phyloP scores from a whole-genome alignment of 2,329 filamentous ascomycete species.

The Lachnellula willkommii region DNA sequence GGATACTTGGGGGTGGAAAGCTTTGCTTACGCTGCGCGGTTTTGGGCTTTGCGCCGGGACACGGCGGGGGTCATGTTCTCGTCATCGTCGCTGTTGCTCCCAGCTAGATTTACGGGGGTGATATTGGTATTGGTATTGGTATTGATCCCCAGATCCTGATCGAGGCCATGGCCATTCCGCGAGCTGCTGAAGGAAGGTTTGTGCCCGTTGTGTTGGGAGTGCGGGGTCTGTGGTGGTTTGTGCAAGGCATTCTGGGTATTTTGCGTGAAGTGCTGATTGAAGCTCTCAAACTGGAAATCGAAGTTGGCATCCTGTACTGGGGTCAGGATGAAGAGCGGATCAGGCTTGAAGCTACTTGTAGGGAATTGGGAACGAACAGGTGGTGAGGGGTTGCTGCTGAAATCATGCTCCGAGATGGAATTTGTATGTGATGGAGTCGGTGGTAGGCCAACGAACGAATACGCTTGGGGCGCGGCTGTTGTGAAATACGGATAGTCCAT shows the following conservation, averaged over 20 bases:
- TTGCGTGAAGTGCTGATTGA: slow-evolving; percentile 22
- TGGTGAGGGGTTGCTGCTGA: slow-evolving; percentile 38
- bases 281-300: slow-evolving; percentile 24
- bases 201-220: slow-evolving; percentile 28
- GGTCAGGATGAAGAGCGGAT: slow-evolving; percentile 24
- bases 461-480: slow-evolving; percentile 36
- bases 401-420: slow-evolving; percentile 37
- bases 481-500: slow-evolving; percentile 56
- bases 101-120: slow-evolving; percentile 20
- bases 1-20: slow-evolving; percentile 1
- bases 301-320: slow-evolving; percentile 30
- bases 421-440: slow-evolving; percentile 33
- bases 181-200: slow-evolving; percentile 19
- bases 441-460: slow-evolving; percentile 44
- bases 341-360: slow-evolving; percentile 8
- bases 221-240: slow-evolving; percentile 22
- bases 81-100: slow-evolving; percentile 40
- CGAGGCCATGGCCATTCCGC: slow-evolving; percentile 21
- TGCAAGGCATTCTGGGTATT: slow-evolving; percentile 14
- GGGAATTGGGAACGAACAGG: slow-evolving; percentile 30
- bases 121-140: slow-evolving; percentile 26
- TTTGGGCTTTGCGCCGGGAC: slow-evolving; percentile 63
- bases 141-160: slow-evolving; percentile 3
- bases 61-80: slow-evolving; percentile 52
- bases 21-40: slow-evolving; percentile 61